Conservation (phyloP, 768 basidiomycete species). For the Tulasnella sp. region DNA sequence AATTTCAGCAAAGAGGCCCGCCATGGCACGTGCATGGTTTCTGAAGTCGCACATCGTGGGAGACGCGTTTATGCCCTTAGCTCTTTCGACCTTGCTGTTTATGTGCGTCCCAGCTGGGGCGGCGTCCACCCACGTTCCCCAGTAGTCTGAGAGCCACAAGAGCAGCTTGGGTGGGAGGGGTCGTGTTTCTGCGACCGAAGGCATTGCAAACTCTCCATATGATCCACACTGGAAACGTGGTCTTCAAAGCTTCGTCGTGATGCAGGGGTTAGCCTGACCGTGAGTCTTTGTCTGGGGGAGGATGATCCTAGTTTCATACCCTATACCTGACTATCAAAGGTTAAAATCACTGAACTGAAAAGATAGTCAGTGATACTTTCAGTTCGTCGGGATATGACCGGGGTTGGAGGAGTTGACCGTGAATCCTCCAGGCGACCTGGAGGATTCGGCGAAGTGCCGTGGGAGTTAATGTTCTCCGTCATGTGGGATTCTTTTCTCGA, state of each 20-base stretch:
- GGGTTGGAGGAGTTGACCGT: background rate
- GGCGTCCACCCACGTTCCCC: background rate
- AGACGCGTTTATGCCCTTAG: too few species aligned
- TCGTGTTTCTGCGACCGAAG: background rate
- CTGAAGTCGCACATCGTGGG: too few species aligned
- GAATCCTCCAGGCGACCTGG: background rate
- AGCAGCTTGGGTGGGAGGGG: background rate
- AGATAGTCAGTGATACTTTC: background rate
- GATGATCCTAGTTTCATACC: background rate
- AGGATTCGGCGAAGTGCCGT: background rate
- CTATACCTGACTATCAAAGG: background rate
- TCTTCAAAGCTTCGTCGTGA: background rate
- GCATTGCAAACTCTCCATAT: background rate
- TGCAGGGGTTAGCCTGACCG: background rate
- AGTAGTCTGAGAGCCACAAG: background rate
- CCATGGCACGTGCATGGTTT: too few species aligned
- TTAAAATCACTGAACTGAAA: background rate
- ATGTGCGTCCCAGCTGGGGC: too few species aligned
- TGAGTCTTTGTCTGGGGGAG: background rate
- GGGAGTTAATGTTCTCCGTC: background rate
- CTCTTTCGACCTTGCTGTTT: too few species aligned
- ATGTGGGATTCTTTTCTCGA: background rate
- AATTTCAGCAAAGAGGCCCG: too few species aligned
- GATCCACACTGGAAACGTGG: background rate
- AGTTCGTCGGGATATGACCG: background rate